A percentile compares a stretch with the other conserved stretches of the same genome.
Evolutionary conservation across 768 basidiomycete species (phyloP).

Genomic region (Macrolepiota fuliginosa): DNA sequence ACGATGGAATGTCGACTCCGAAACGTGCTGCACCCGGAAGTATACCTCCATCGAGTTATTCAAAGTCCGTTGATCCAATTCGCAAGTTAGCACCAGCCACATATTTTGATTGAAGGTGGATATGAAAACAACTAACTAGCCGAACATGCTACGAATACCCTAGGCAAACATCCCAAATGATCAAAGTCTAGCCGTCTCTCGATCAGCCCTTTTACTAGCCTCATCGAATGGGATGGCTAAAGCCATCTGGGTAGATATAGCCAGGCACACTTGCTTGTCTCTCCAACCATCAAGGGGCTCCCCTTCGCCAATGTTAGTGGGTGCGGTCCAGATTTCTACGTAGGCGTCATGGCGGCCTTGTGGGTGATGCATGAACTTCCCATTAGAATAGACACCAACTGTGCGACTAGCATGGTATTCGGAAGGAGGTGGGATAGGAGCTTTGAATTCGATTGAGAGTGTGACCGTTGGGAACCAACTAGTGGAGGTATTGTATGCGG

Average conservation of each 20-base stretch:
- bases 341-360: slow-evolving; percentile 56
- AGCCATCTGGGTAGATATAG: slow-evolving; percentile 60
- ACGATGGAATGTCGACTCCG: not conserved
- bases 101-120: not conserved
- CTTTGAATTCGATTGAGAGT: slow-evolving; percentile 62
- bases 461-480: slow-evolving; percentile 69
- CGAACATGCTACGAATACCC: not conserved
- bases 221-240: slow-evolving; percentile 43
- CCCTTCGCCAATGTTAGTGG: slow-evolving; percentile 50
- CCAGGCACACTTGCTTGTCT: slow-evolving; percentile 62
- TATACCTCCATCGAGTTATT: not conserved
- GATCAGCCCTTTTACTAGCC: slow-evolving; percentile 29
- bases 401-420: slow-evolving; percentile 43
- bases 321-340: slow-evolving; percentile 68
- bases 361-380: slow-evolving; percentile 51
- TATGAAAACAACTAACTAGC: not conserved
- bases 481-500: not conserved
- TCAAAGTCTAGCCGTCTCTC: slow-evolving; percentile 21
- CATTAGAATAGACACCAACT: slow-evolving; percentile 53
- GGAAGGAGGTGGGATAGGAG: slow-evolving; percentile 47
- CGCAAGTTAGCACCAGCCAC: not conserved
- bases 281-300: slow-evolving; percentile 47
- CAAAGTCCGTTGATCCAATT: not conserved
- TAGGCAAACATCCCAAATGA: not conserved
- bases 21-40: not conserved